Base-by-base conservation (phyloP, 2,329 filamentous ascomycete genomes). In the Tolypocladium pustulatum region DNA sequence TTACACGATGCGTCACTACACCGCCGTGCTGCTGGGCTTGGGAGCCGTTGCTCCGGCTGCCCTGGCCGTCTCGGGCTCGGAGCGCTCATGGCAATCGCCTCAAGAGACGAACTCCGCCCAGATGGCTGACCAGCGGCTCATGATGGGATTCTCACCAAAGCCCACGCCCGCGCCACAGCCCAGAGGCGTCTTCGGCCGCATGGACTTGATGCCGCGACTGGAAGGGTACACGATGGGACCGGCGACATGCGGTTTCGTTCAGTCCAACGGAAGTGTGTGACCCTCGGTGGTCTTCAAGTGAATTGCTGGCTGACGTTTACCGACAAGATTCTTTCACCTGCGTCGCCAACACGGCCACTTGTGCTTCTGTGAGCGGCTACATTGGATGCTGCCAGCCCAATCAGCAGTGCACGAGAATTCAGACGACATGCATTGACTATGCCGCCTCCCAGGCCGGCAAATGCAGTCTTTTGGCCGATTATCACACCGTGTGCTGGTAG, bases 401-500 rank as follows among this genome's bases (percentile, higher is more conserved):
- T 54, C 59, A 66, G 15, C 57, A 63, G 34, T 73, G 71, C 56
- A 65, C 62, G 9, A 57, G 61, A 7, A 64, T 73, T 40, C 69
- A 69, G 63, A 73, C 71, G 17, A 62, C 62, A 3, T 73, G 72
- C 38, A 62, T 73, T 57, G 62, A 69, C 64, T 72, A 68, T 46
- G 46, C 57, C 5, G 61, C 62, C n/a, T 68, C 67, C 22, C n/a
- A 54, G 2, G 57, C 60, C 3, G 66, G 67, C 6, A 56, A 58
- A 9, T 73, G 71, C 55, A 58, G 66, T 30, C 61, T 67, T 10
- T 61, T 65, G 4, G 59, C 62, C 4, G 68, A 72, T 54, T 69
- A 63, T 36, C 70, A 72, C 54, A 73, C 71, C 3, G 61, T 73
- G 20, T 73, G 71, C 66, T 73, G 72, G 71, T 73, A 64, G 54